Evolutionary conservation across 257 asterid genomes (phyloP), one percentile per base, ranked within the genome.

Genomic region (Ocimum tenuiflorum): DNA sequence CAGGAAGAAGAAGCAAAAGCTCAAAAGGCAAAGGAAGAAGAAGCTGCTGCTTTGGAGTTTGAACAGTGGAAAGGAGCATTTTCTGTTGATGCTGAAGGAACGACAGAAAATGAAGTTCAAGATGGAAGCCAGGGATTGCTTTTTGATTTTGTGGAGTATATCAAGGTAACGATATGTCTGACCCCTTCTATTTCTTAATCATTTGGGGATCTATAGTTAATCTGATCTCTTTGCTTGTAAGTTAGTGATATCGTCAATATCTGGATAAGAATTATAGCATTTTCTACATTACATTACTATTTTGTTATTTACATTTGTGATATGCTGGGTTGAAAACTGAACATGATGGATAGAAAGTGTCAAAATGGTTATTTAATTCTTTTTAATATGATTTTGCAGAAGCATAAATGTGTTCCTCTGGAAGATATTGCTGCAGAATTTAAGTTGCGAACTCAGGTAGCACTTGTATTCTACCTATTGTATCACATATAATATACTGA

Each of bases 371-470:
- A 22, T 63, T 42, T 43, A 73, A 18, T 72, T 56, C 43, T 53
- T 59, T 47, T 31, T 29, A 2, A 51, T 66, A 62, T 73, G 58
- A 75, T 51, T 67, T 74, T 77, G 81, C 91, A 90, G 97, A 88
- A 85, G 70, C 89, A 90, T 47, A 94, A 94, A 69, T 94, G 97
- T 70, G 89, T 94, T 68, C 97, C 95, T 35, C 76, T 94, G 78
- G 99, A 94, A 76, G 99, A 94, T 77, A 85, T 94, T 75, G 95
- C 97, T 39, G 99, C 99, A 62, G 99, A 94, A 79, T 94, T 90
- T 74, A 94, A 90, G 80, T 67, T 94, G 60, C 87, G 97, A 42
- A 94, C 99, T 64, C 99, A 92, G 95, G 98, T 91, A 78, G 42
- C 57, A 45, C 73, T 29, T 62, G 10, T 61, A 41, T 33, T 46